phyloP scores from a whole-genome alignment of 768 basidiomycete genomes.

The Termitomyces sp. region DNA sequence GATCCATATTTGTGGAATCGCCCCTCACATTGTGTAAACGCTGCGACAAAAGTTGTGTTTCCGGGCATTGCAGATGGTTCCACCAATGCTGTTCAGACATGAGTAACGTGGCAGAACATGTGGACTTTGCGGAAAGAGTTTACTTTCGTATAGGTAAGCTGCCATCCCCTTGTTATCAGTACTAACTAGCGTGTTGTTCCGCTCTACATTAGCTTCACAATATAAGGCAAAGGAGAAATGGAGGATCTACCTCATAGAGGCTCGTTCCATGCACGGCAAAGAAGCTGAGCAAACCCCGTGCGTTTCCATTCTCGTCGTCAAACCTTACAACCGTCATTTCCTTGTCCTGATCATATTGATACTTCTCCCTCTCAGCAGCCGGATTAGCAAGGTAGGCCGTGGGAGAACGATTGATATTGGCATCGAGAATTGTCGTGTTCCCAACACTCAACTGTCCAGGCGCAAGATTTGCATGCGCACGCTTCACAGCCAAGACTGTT shows the following conservation, averaged over 20 bases:
- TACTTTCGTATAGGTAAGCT: constrained; percentile 71
- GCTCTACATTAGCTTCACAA: constrained; percentile 1
- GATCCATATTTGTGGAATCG: neutral
- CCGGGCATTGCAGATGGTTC: constrained; percentile 67
- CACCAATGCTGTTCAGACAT: constrained; percentile 39
- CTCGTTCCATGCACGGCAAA: constrained; percentile 79
- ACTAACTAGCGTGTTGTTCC: constrained; percentile 83
- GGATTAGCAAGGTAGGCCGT: constrained; percentile 76
- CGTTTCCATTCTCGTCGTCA: constrained; percentile 49
- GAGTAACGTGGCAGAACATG: neutral
- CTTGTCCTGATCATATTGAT: constrained; percentile 71
- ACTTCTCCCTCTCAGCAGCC: constrained; percentile 55
- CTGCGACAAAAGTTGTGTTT: constrained; percentile 64
- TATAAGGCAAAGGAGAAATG: neutral
- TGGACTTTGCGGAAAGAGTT: neutral
- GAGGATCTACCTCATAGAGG: constrained; percentile 51
- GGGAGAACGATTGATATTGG: constrained; percentile 71
- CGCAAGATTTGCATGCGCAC: constrained; percentile 57
- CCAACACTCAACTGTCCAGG: constrained; percentile 57
- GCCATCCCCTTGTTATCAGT: constrained; percentile 85
- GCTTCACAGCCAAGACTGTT: constrained; percentile 60
- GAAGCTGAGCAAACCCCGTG: constrained; percentile 66
- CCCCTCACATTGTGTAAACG: constrained; percentile 61
- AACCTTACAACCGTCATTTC: constrained; percentile 64
- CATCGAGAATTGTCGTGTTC: constrained; percentile 62